Percentiles rank a stretch among this genome's conserved stretches.
Conservation (phyloP, 176 grass and related monocot genomes). For the Avena sativa region DNA sequence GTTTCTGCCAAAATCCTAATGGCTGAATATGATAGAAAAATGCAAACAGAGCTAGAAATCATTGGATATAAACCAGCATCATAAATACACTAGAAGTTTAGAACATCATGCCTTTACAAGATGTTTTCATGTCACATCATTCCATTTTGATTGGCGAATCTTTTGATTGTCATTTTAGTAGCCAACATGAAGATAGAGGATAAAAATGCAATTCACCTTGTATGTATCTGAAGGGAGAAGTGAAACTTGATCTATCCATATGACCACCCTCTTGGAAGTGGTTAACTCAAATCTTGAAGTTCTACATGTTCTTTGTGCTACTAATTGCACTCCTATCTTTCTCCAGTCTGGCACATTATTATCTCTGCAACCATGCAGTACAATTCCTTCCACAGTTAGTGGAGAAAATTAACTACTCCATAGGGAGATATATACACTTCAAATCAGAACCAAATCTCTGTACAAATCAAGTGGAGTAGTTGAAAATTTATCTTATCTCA, state of each 20-base stretch:
- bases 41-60: background rate
- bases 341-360: constrained; percentile 23
- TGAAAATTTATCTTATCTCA: background rate
- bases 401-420: background rate
- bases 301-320: constrained; percentile 44
- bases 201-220: constrained; percentile 32
- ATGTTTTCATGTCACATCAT: no score
- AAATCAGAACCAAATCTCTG: no score
- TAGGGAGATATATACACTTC: no score
- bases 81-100: constrained; percentile 16
- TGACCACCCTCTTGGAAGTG: constrained; percentile 39
- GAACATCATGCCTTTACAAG: background rate
- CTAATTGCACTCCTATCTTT: constrained; percentile 36
- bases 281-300: constrained; percentile 50
- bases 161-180: background rate
- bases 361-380: background rate
- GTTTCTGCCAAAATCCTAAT: constrained; percentile 13
- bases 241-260: constrained; percentile 61
- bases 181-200: background rate
- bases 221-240: constrained; percentile 58
- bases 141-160: no score
- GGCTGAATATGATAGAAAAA: constrained; percentile 20
- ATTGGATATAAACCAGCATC: constrained; percentile 1
- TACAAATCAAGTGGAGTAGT: background rate
- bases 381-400: background rate